Conservation (phyloP, 495 filamentous ascomycete species). For the Extremus antarcticus region DNA sequence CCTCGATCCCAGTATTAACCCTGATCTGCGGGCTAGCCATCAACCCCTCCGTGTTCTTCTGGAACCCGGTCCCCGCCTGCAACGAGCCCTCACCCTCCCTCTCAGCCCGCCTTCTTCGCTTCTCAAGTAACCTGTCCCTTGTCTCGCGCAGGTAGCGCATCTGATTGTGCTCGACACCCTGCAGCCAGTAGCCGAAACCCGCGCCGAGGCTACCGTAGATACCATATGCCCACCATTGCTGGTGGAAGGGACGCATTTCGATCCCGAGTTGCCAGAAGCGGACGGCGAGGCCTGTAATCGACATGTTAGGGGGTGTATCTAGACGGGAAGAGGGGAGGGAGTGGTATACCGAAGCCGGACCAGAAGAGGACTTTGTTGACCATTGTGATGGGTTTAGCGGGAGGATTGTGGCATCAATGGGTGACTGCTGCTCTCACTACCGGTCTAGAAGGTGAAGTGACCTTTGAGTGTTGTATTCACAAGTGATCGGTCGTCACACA, state of each 20-base stretch:
- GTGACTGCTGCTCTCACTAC: background rate
- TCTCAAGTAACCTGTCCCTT: slow-evolving; percentile 70
- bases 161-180: slow-evolving; percentile 73
- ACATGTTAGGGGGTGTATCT: background rate
- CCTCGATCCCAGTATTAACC: slow-evolving; percentile 2
- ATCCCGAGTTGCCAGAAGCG: slow-evolving; percentile 94
- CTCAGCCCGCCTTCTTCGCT: slow-evolving; percentile 66
- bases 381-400: slow-evolving; percentile 30
- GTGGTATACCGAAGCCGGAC: slow-evolving; percentile 79
- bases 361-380: slow-evolving; percentile 88
- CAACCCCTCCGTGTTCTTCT: slow-evolving; percentile 16
- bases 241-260: slow-evolving; percentile 85
- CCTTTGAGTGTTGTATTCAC: background rate
- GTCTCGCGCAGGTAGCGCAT: slow-evolving; percentile 62
- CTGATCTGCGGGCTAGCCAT: slow-evolving; percentile 10
- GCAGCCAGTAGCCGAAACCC: slow-evolving; percentile 92
- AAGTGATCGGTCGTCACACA: background rate
- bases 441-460: background rate
- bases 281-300: slow-evolving; percentile 62
- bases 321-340: background rate
- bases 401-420: background rate
- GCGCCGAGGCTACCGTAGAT: slow-evolving; percentile 74
- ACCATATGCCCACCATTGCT: slow-evolving; percentile 82
- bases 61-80: slow-evolving; percentile 4
- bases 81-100: slow-evolving; percentile 33